A percentile compares a stretch with the other conserved stretches of the same genome.
Evolutionary conservation across 2,329 filamentous ascomycete species (phyloP).

Genomic region (Aspergillus sp.): DNA sequence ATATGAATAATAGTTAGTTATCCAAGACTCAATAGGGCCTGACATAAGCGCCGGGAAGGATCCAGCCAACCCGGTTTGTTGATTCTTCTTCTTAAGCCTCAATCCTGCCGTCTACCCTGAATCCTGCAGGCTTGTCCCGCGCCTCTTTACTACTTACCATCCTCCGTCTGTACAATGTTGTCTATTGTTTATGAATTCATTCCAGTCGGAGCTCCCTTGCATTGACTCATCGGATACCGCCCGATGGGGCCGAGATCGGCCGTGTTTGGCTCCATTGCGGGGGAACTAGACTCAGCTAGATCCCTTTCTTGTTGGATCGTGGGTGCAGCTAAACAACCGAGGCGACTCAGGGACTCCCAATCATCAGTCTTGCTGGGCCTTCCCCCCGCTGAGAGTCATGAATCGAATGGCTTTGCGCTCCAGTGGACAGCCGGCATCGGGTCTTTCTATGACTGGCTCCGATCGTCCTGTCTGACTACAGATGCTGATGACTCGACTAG

Average conservation of each 20-base stretch:
- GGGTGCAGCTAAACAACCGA: not conserved
- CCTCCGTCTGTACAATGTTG: too few species aligned
- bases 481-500: not conserved
- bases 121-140: too few species aligned
- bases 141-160: too few species aligned
- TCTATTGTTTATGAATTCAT: not conserved
- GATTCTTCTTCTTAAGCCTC: not conserved
- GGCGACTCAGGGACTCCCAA: not conserved
- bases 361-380: not conserved
- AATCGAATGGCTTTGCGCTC: not conserved
- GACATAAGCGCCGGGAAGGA: not conserved
- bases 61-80: not conserved
- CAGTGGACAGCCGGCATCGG: not conserved
- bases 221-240: not conserved
- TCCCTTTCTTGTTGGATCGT: not conserved
- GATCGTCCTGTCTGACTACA: not conserved
- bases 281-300: not conserved
- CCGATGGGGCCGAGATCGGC: not conserved
- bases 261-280: not conserved
- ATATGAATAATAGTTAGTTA: not conserved
- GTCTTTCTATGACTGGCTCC: not conserved
- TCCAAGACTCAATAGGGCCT: not conserved
- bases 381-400: not conserved
- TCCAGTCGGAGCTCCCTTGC: not conserved
- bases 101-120: not conserved